Evolutionary conservation across 2,329 filamentous ascomycete species (phyloP), one percentile per base, ranked within the genome.

Genomic region (Proliferodiscus dingleyae): DNA sequence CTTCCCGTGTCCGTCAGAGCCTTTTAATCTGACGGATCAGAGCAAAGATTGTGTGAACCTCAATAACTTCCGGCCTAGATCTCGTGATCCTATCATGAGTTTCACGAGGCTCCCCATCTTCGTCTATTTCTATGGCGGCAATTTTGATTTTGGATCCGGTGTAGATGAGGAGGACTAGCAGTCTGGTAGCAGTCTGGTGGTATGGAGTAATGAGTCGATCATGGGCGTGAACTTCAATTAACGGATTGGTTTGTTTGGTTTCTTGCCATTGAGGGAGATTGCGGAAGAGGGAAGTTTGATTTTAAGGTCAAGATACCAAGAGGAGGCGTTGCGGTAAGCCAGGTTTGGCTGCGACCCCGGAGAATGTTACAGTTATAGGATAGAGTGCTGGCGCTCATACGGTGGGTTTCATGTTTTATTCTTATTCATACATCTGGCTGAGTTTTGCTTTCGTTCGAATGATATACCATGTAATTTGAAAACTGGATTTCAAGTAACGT

Each of bases 221-320:
- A 68, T 85, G 32, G 77, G 69, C 26, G 71, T 83, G 41, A 76
- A 71, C 61, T 75, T 83, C 60, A 78, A 77, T 63, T 80, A 86
- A 48, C 62, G 84, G 8, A 71, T 87, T 40, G 80, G 80, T 2
- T 75, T 78, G 4, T 68, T 88, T 58, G 87, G 87, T 0, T 89
- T 91, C 64, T 63, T 87, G 37, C 72, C 78, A 16, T 81, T 77
- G 2, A 66, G 65, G 24, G 13, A 80, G 73, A n/a, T 77, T 22
- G 68, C 71, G 10, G 72, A 71, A 26, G 73, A 73, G 42, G 81
- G 78, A 0, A 54, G 77, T 32, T 66, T 83, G 41, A 89, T 88
- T 55, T 63, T 83, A 16, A 84, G 84, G 1, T 64, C 85, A 49
- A 70, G 72, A 52, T 82, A 86, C 57, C 81, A 85, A 63, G 70